A percentile compares a stretch with the other conserved stretches of the same genome.
Conservation (phyloP, 306 rosid species). For the Prosopis cineraria region DNA sequence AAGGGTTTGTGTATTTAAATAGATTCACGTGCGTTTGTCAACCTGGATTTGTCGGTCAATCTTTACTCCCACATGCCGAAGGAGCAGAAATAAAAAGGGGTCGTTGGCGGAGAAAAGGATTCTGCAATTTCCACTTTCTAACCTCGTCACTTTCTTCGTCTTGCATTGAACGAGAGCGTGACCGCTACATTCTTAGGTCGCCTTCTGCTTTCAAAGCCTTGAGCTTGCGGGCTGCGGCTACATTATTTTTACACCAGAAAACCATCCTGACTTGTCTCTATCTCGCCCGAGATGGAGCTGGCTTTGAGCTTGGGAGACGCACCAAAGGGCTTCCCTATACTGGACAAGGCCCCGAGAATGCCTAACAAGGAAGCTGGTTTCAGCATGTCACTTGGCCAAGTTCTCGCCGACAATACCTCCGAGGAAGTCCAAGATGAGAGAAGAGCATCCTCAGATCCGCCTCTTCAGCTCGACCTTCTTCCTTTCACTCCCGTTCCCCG, state of each 20-base stretch:
- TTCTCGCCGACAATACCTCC: conserved; percentile 11
- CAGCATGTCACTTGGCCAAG: conserved; percentile 40
- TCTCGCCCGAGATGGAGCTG: conserved; percentile 60
- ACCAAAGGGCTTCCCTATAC: conserved; percentile 53
- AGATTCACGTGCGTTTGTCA: conserved; percentile 88
- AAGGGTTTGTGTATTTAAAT: conserved; percentile 51
- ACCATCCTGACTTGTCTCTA: neutral
- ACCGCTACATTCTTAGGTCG: neutral
- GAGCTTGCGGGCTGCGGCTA: too few species aligned
- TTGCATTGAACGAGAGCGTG: neutral
- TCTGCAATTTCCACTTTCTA: conserved; percentile 12
- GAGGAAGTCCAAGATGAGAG: neutral
- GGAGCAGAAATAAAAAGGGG: conserved; percentile 36
- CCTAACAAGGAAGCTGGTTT: conserved; percentile 49
- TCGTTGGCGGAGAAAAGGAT: neutral
- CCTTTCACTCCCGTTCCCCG: conserved; percentile 75
- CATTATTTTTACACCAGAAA: neutral
- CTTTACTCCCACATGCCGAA: conserved; percentile 37
- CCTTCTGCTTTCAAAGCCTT: neutral
- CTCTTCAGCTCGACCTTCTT: conserved; percentile 81
- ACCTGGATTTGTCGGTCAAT: conserved; percentile 90
- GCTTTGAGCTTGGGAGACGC: conserved; percentile 82
- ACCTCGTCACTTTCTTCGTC: conserved; percentile 1
- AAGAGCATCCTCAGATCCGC: conserved; percentile 62
- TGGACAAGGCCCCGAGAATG: conserved; percentile 45